Conservation (phyloP, 352 stramenopile species). For the Phytophthora colocasiae region DNA sequence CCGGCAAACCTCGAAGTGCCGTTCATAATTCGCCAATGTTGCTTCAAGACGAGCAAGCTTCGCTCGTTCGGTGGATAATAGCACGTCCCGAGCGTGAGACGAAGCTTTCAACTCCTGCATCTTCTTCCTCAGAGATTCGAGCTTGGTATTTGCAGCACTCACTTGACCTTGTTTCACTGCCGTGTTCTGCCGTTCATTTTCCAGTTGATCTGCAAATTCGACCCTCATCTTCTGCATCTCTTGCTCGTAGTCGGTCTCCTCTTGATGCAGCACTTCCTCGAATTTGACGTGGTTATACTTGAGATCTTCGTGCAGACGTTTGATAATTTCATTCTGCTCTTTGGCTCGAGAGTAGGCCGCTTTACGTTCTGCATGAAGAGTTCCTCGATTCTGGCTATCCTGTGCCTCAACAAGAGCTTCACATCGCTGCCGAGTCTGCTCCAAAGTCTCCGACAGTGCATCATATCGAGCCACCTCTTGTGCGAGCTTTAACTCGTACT, state of each 20-base stretch:
- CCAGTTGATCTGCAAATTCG: slow-evolving; percentile 73
- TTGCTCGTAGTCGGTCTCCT: slow-evolving; percentile 86
- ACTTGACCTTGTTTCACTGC: slow-evolving; percentile 83
- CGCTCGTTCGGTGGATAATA: slow-evolving; percentile 73
- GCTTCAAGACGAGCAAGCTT: slow-evolving; percentile 72
- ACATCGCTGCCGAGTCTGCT: slow-evolving; percentile 90
- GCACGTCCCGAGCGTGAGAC: slow-evolving; percentile 69
- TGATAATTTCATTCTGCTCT: slow-evolving; percentile 87
- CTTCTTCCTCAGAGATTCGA: slow-evolving; percentile 86
- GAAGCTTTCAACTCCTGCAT: slow-evolving; percentile 85
- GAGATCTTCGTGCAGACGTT: slow-evolving; percentile 84
- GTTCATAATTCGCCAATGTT: slow-evolving; percentile 73
- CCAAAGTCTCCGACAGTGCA: slow-evolving; percentile 85
- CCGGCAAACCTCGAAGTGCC: slow-evolving; percentile 78
- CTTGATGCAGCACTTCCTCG: slow-evolving; percentile 81
- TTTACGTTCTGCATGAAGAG: slow-evolving; percentile 72
- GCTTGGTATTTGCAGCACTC: slow-evolving; percentile 80
- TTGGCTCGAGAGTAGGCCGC: slow-evolving; percentile 69
- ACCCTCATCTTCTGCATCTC: slow-evolving; percentile 63
- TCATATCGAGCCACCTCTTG: slow-evolving; percentile 91
- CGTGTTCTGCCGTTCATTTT: slow-evolving; percentile 78
- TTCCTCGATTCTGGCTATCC: slow-evolving; percentile 68
- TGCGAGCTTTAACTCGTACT: slow-evolving; percentile 93
- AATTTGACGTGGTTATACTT: slow-evolving; percentile 90
- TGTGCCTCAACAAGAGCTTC: slow-evolving; percentile 87